Evolutionary conservation across 805 yeast genomes (phyloP), one percentile per base, ranked within the genome.

Genomic region (Sungouiozyma intestinalis): DNA sequence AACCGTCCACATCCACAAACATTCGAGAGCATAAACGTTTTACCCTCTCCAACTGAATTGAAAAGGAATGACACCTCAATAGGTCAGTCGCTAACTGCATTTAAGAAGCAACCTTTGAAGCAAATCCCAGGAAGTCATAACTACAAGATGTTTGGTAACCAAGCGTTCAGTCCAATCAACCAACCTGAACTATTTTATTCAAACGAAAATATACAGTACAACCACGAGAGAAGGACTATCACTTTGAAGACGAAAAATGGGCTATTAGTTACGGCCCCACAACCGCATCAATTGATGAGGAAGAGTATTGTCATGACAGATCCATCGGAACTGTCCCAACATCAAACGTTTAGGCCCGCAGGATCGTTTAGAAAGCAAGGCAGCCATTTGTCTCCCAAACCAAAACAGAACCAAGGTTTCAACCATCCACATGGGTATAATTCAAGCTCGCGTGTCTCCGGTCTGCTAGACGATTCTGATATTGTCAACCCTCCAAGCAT

Each of bases 251-350:
- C 31, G 15, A 35, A 37, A 16, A 29, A 21, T 16, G 33, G 38
- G 27, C 33, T 32, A 20, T 34, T 44, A 6, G 29, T 24, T 7
- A 11, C 11, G 11, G 29, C 29, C 29, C 29, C 29, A 24, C 29
- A 24, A 32, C 78, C 79, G 9, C 68, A 71, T 48, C 77, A 73
- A 46, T 55, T 74, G 35, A 24, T 24, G 29, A 69, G 90, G 58
- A 72, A 79, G 33, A 79, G 86, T 32, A 79, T 83, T 36, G 85
- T 77, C n/a, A 81, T 83, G 87, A 69, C 77, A 46, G 76, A 82
- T 52, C 87, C 92, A 1, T 73, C 77, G 3, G 82, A 79, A 41
- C 74, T 83, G 46, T 69, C 67, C 35, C 72, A 76, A 46, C 66
- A 60, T 16, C 50, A 47, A 14, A 53, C 68, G 21, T 81, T 71